Conservation (phyloP, 2,329 filamentous ascomycete genomes). For the Arthrinium puccinioides region DNA sequence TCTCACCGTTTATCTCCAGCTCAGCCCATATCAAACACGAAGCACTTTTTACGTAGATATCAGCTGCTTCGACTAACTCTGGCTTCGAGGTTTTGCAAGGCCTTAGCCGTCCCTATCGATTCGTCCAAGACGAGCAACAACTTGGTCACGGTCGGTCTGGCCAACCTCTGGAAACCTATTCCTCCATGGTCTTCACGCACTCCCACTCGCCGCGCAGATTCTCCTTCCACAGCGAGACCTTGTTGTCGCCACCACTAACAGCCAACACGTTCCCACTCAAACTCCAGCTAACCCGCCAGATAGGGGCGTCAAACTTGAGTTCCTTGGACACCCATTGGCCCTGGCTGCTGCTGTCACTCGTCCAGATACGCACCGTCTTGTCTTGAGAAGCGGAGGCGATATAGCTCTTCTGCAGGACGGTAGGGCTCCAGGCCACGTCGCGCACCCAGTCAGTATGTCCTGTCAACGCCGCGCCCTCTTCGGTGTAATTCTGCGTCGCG, state of each 20-base stretch:
- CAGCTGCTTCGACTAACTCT: too few species aligned
- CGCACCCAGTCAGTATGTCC: slow-evolving; percentile 96
- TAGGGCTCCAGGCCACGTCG: slow-evolving; percentile 95
- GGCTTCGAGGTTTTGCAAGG: too few species aligned
- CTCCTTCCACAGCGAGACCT: slow-evolving; percentile 97
- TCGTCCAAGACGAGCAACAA: too few species aligned
- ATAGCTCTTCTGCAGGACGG: slow-evolving; percentile 90
- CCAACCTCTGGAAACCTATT: too few species aligned
- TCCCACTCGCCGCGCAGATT: slow-evolving; percentile 96
- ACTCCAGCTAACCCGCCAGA: slow-evolving; percentile 98
- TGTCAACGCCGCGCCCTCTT: slow-evolving; percentile 56
- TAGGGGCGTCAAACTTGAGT: slow-evolving; percentile 77
- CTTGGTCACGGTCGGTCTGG: too few species aligned
- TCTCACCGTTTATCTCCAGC: too few species aligned
- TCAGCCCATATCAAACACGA: too few species aligned
- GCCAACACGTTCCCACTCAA: slow-evolving; percentile 94
- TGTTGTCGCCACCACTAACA: slow-evolving; percentile 90
- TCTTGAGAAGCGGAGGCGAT: slow-evolving; percentile 94
- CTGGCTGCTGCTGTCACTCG: slow-evolving; percentile 58
- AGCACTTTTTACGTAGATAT: too few species aligned
- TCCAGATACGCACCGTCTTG: slow-evolving; percentile 97
- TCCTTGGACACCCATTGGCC: slow-evolving; percentile 80
- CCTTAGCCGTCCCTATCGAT: too few species aligned
- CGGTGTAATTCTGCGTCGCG: slow-evolving; percentile 53
- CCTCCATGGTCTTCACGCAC: slow-evolving; percentile 92